Evolutionary conservation across 768 basidiomycete genomes (phyloP), one percentile per base, ranked within the genome.

Genomic region (Leccinum incarnatum): DNA sequence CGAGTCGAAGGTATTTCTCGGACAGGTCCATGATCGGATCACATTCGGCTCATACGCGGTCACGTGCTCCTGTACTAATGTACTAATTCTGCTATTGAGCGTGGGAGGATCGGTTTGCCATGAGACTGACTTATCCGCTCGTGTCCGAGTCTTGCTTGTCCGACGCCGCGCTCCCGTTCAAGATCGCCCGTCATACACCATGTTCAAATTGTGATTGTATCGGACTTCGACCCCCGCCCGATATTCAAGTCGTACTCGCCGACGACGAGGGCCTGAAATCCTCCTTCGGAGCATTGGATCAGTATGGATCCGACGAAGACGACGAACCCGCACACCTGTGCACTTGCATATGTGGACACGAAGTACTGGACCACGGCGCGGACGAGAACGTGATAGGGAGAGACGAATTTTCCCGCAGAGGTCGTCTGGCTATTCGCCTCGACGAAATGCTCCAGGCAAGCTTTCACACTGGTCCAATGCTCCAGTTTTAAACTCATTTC

Each of bases 371-470:
- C 25, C 90, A 92, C 65, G 85, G 87, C n/a, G 87, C 89, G 30
- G 79, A 87, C 66, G 79, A 82, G 62, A 66, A 74, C 11, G 73
- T 74, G 51, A 71, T 89, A 32, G 85, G 83, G 58, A 78, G 76
- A 52, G 79, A 81, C 50, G 88, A 93, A 73, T 87, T 88, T 71
- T 72, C 76, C n/a, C 81, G 94, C 42, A 81, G 90, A 70, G 83
- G 80, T 46, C 86, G 85, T 57, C 83, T 91, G 11, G 93, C 91
- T 3, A 82, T 87, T 53, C 83, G 89, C 57, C 80, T 95, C 54
- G 94, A 95, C 67, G 91, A 93, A 71, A 70, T 90, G 55, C 75
- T 95, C 50, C 83, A 93, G 82, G 93, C 91, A 66, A 66, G 68
- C 68, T 15, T 42, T 30, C 32, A 17, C 50, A 9, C 36, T 19